A percentile compares a stretch with the other conserved stretches of the same genome.
Evolutionary conservation across 257 asterid genomes (phyloP).

Genomic region (Henckelia pumila): DNA sequence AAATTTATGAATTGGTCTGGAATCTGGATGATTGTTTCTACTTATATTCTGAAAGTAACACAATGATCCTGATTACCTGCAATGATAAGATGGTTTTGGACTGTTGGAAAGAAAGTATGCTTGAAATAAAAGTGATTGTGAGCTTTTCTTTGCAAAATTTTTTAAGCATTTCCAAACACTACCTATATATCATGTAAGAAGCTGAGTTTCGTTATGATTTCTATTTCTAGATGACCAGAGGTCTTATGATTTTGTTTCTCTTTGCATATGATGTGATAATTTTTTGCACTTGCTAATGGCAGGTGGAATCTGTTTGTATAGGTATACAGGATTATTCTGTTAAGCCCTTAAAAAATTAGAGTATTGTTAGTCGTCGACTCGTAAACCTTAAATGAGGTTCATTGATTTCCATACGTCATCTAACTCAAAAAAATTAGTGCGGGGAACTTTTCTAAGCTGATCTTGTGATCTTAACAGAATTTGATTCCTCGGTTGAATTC

Average conservation of each 20-base stretch:
- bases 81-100: not conserved
- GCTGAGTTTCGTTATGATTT: not conserved
- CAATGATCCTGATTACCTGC: not conserved
- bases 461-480: not conserved
- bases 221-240: not conserved
- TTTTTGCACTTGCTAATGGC: not conserved
- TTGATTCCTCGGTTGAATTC: conserved; percentile 1
- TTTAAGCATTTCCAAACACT: too few species aligned
- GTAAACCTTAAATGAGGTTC: not conserved
- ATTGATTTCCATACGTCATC: not conserved
- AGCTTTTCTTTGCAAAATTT: too few species aligned
- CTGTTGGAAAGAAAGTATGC: not conserved
- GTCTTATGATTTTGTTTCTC: not conserved
- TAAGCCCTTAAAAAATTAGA: not conserved
- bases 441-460: conserved; percentile 10
- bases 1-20: not conserved
- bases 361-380: not conserved
- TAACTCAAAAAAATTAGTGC: not conserved
- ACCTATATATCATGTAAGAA: not conserved
- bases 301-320: not conserved
- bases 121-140: too few species aligned
- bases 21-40: not conserved
- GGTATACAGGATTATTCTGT: not conserved
- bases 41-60: not conserved
- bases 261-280: not conserved